phyloP scores from a whole-genome alignment of 768 basidiomycete genomes.

The Roridomyces roridus region DNA sequence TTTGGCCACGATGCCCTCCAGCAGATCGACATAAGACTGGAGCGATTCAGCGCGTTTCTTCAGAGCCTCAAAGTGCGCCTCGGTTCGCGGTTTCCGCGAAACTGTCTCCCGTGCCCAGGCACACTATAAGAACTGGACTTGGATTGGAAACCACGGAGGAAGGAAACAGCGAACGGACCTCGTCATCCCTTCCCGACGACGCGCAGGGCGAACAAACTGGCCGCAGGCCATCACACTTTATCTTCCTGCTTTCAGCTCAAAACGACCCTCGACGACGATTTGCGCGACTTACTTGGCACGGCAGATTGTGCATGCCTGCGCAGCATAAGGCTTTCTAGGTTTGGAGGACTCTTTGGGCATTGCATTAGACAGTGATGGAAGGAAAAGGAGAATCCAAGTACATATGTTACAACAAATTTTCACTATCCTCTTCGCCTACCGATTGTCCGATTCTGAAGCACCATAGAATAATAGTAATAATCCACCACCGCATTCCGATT shows the following conservation, averaged over 20 bases:
- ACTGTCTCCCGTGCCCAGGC: conserved; percentile 13
- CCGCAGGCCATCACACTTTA: conserved; percentile 21
- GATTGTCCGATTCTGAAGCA: background rate
- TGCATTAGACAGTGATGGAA: background rate
- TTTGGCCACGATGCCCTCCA: conserved; percentile 12
- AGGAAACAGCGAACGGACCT: background rate
- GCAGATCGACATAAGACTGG: conserved; percentile 10
- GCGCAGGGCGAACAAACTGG: conserved; percentile 20
- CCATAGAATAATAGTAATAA: conserved; percentile 19
- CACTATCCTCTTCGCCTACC: background rate
- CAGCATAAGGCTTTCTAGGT: no score
- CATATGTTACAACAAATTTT: no score
- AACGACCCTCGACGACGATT: no score
- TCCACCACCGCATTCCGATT: conserved; percentile 9
- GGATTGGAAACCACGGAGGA: no score
- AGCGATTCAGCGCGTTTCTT: conserved; percentile 12
- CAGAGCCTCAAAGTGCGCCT: conserved; percentile 24
- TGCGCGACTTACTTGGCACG: no score
- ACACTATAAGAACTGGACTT: conserved; percentile 1
- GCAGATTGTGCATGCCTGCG: no score
- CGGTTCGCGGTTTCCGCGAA: conserved; percentile 7
- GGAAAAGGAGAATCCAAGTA: no score
- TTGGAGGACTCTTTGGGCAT: background rate
- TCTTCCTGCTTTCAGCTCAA: conserved; percentile 5
- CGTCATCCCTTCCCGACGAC: conserved; percentile 9